Conservation (phyloP, 768 basidiomycete species). For the Neoboletus subvelutipes region DNA sequence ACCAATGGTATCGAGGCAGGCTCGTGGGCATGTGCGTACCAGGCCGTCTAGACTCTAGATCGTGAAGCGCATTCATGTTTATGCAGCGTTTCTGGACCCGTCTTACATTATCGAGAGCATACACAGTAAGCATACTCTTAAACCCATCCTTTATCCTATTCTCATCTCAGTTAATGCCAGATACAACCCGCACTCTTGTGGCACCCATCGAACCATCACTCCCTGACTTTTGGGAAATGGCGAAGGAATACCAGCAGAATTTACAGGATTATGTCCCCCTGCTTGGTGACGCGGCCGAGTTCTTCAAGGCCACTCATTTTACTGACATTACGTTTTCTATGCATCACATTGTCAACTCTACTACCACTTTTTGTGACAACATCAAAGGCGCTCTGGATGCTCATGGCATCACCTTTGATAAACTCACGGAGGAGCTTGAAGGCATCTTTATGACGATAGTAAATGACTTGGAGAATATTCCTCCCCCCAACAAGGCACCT, state of each 20-base stretch:
- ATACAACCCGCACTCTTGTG: neutral
- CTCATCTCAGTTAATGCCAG: neutral
- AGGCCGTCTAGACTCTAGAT: neutral
- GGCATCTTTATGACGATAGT: constrained; percentile 1
- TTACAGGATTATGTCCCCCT: constrained; percentile 7
- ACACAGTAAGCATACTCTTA: neutral
- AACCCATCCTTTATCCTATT: neutral
- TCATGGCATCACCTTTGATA: constrained; percentile 3
- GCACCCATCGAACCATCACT: neutral
- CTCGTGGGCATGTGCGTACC: neutral
- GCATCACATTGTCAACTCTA: constrained; percentile 11
- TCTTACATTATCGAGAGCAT: neutral
- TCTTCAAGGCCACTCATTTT: constrained; percentile 5
- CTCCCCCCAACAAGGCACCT: neutral
- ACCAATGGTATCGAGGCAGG: neutral
- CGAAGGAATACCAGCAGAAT: neutral
- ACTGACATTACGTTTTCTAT: constrained; percentile 2
- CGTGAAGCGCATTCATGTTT: neutral
- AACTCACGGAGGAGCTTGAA: constrained; percentile 14
- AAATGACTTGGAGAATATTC: constrained; percentile 3
- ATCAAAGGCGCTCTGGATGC: constrained; percentile 8
- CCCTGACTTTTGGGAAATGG: constrained; percentile 16
- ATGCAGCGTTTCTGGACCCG: neutral
- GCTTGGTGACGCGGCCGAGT: neutral
- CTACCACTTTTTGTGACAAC: constrained; percentile 9